Base-by-base conservation (phyloP, 1,284 basidiomycete genomes). In the Erythrobasidium hasegawianum region DNA sequence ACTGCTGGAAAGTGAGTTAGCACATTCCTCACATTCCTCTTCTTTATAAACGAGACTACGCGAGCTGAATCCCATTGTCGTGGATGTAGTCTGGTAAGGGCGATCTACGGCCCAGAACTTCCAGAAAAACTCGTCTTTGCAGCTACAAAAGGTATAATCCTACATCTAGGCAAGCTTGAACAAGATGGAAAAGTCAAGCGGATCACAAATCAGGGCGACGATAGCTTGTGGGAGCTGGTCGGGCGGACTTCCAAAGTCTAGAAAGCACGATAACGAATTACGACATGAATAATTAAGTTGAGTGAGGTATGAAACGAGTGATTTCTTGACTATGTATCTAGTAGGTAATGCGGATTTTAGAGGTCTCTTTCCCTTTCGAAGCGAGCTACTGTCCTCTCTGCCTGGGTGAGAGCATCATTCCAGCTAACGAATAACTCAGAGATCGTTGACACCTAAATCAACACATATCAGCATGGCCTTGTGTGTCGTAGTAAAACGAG, bases 91-190 rank as follows among this genome's bases (percentile, higher is more conserved):
- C 39, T 68, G n/a, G 64, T 60, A 16, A 27, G 38, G 22, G 45
- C 43, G 1, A 71, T 75, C 50, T 75, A 75, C 61, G 68, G 57
- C 11, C 33, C 53, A 2, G 64, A 70, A 45, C 70, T 74, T 18
- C 88, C 89, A 0, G 81, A 83, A 72, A 81, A 82, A 3, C 75
- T 94, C 43, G 88, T 87, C 84, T 81, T 83, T 1, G 84, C 88
- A 13, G 91, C 91, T 7, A 83, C 86, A 3, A 80, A 82, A 59
- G 83, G 86, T 16, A 80, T 91, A 2, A 80, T 84, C 58, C 77
- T 90, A 67, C 91, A 94, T 76, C 77, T 95, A 71, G 78, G 79
- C 64, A 93, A 93, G 76, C 78, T 94, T 59, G 82, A 85, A 72
- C 76, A 75, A 1, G 90, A 95, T 57, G 84, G 83, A 1, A 78